phyloP scores from a whole-genome alignment of 2,329 filamentous ascomycete species.

The Plenodomus tracheiphilus region DNA sequence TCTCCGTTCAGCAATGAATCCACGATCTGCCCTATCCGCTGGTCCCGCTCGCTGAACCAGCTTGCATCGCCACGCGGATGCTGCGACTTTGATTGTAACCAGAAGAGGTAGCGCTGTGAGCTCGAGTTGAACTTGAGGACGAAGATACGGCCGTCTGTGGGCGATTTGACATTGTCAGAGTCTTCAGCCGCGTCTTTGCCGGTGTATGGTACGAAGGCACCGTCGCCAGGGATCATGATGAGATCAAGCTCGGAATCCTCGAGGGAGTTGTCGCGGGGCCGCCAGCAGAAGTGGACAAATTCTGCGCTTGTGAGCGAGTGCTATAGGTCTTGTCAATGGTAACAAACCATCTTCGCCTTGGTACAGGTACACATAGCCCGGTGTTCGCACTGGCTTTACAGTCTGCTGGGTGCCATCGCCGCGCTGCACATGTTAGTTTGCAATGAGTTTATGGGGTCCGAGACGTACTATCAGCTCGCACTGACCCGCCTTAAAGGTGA shows the following conservation, averaged over 20 bases:
- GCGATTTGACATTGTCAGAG: slow-evolving; percentile 63
- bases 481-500: slow-evolving; percentile 94
- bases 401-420: slow-evolving; percentile 49
- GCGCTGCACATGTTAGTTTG: slow-evolving; percentile 25
- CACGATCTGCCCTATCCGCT: slow-evolving; percentile 86
- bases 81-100: slow-evolving; percentile 91
- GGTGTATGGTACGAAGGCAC: slow-evolving; percentile 78
- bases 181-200: slow-evolving; percentile 56
- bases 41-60: slow-evolving; percentile 83
- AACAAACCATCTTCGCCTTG: slow-evolving; percentile 74
- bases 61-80: slow-evolving; percentile 68
- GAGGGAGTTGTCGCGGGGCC: slow-evolving; percentile 71
- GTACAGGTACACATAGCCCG: slow-evolving; percentile 91
- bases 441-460: background rate
- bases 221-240: slow-evolving; percentile 90
- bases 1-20: slow-evolving; percentile 84
- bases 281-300: slow-evolving; percentile 96
- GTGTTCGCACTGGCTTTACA: slow-evolving; percentile 71
- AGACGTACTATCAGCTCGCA: slow-evolving; percentile 78
- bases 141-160: slow-evolving; percentile 84
- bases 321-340: background rate
- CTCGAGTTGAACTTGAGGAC: slow-evolving; percentile 92
- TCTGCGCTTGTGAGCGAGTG: slow-evolving; percentile 55
- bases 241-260: slow-evolving; percentile 82
- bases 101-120: slow-evolving; percentile 90